These are phyloP conservation scores for Phascolomyces articulosus DNA, from an alignment of 371 early-diverging fungal species.

Conservation along the genomic window DNA sequence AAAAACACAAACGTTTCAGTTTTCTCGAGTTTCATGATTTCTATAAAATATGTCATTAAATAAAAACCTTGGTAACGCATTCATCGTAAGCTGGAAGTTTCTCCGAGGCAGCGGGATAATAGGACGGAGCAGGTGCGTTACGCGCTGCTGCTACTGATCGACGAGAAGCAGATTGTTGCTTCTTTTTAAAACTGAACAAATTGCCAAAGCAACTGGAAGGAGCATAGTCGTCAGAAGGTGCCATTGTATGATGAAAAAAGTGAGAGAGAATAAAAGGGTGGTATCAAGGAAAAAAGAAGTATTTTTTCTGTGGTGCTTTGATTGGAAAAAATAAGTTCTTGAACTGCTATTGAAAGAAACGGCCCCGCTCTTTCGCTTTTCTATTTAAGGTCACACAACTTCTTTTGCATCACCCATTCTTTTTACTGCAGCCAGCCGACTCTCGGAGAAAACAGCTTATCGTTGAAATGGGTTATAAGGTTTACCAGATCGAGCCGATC, in stretches of 20 bases:
- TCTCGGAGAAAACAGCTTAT: conserved; percentile 1
- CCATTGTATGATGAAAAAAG: background rate
- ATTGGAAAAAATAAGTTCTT: background rate
- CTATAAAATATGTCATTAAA: too few relatives aligned
- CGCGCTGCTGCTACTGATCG: background rate
- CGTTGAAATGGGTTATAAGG: background rate
- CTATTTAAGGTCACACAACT: background rate
- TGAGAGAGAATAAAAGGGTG: background rate
- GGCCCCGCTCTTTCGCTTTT: background rate
- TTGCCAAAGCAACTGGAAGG: conserved; percentile 21
- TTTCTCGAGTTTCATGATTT: too few relatives aligned
- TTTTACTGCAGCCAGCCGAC: background rate
- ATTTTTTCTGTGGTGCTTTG: too few relatives aligned
- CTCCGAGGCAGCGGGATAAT: conserved; percentile 14
- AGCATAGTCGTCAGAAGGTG: conserved; percentile 6
- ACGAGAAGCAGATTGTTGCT: background rate
- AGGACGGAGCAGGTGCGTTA: conserved; percentile 5
- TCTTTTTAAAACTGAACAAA: conserved; percentile 19
- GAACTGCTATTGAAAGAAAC: background rate
- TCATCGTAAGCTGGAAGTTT: conserved; percentile 32
- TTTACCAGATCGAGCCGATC: background rate
- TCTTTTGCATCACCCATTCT: background rate
- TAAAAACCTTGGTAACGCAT: conserved; percentile 19
- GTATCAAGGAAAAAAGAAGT: background rate
- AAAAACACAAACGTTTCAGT: background rate